Evolutionary conservation across 352 stramenopile species (phyloP).

Genomic region (Phytophthora uliginosa): DNA sequence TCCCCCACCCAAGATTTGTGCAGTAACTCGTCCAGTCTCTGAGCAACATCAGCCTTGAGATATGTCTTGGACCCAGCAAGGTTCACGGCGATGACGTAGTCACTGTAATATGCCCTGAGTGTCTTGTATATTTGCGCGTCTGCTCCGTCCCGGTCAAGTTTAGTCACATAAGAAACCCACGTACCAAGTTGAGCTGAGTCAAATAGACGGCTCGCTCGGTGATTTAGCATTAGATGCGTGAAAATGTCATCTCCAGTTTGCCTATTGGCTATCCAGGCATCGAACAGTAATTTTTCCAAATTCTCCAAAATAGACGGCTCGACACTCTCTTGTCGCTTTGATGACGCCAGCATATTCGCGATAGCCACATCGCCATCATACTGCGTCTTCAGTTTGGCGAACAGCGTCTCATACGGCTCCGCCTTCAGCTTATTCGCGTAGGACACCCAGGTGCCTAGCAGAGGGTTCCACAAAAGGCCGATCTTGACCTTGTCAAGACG

Average conservation of each 20-base stretch:
- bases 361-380: neutral
- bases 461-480: neutral
- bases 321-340: neutral
- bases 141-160: neutral
- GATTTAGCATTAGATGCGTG: neutral
- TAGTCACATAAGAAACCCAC: neutral
- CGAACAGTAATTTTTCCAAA: neutral
- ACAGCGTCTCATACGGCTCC: neutral
- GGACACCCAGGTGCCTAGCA: neutral
- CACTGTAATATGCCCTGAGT: neutral
- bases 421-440: neutral
- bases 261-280: neutral
- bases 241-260: neutral
- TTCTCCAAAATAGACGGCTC: neutral
- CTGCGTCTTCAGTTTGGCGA: neutral
- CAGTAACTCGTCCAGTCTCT: neutral
- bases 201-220: neutral
- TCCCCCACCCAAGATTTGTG: neutral
- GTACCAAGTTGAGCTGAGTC: neutral
- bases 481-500: neutral
- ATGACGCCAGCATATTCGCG: neutral
- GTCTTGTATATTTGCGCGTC: neutral
- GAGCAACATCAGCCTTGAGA: neutral
- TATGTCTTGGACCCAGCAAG: neutral
- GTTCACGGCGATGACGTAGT: neutral